Conservation (phyloP, 768 basidiomycete genomes). For the Russula dissimulans region DNA sequence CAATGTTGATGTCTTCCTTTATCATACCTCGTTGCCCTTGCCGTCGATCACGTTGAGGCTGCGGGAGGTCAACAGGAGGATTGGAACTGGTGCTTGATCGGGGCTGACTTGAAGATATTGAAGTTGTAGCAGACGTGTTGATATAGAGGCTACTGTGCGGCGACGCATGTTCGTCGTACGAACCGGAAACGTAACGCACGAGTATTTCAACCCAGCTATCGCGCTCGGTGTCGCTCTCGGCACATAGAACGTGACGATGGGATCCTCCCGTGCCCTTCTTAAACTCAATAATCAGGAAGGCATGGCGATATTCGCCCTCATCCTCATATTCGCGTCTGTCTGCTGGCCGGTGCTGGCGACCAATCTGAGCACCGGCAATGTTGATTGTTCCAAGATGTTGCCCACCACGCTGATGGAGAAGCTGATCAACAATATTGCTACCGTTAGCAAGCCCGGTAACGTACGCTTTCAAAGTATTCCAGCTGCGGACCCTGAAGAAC, state of each 20-base stretch:
- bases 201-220: constrained; percentile 94
- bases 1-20: constrained; percentile 52
- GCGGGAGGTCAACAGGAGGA: constrained; percentile 33
- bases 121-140: constrained; percentile 17
- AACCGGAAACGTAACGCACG: constrained; percentile 76
- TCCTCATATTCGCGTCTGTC: constrained; percentile 52
- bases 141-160: constrained; percentile 13
- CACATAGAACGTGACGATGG: constrained; percentile 87
- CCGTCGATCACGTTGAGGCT: constrained; percentile 16
- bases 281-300: constrained; percentile 92
- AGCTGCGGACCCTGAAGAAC: constrained; percentile 84
- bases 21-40: constrained; percentile 33
- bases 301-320: constrained; percentile 92
- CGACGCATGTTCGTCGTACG: constrained; percentile 50
- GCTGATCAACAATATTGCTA: background rate
- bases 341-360: constrained; percentile 73
- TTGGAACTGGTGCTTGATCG: constrained; percentile 50
- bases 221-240: constrained; percentile 88
- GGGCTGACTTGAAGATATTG: constrained; percentile 32
- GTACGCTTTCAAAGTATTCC: constrained; percentile 92
- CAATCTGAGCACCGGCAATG: constrained; percentile 92
- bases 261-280: constrained; percentile 62
- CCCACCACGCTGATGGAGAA: constrained; percentile 63
- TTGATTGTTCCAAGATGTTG: constrained; percentile 82
- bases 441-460: constrained; percentile 28